Base-by-base conservation (phyloP, 441 rosid genomes). In the Erysimum cheiri region DNA sequence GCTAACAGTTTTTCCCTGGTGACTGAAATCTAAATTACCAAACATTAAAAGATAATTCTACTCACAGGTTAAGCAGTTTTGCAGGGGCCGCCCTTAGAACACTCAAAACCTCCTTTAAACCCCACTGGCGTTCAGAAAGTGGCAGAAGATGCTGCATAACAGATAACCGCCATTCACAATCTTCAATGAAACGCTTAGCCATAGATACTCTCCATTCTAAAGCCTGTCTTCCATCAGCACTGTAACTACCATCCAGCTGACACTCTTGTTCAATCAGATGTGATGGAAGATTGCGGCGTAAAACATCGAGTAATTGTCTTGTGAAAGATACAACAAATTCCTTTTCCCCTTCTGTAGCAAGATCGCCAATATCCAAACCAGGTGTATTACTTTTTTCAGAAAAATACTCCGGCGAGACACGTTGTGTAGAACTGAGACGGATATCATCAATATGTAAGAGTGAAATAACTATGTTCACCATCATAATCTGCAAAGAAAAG, bases 161-260 rank as follows among this genome's bases (percentile, higher is more conserved):
- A 60, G 99, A 87, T 77, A 96, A 75, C 54, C 99, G 84, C 99
- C 99, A 96, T 68, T 92, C 91, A 95, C 97, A 92, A 81, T 96
- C 99, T 77, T 96, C 99, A 81, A 91, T 79, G 73, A 93, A 92
- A 71, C 74, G 84, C 76, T 74, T 89, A 72, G 90, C 89, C 69
- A 80, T 60, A 49, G 96, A 80, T 69, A 87, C 84, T 85, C 93
- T 89, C 99, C 99, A 93, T 74, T 96, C 99, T 72, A 96, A 83
- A 52, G 98, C 98, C 65, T 83, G 89, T 76, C 74, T 88, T 75
- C 84, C 90, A 72, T 80, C 87, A 19, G 62, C 64, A 80, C 79
- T 86, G 71, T 81, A 74, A 53, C 78, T 82, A 64, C 82, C 93
- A 83, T 71, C 85, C 24, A 77, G 64, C 67, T 79, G 76, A 79